Evolutionary conservation across 805 yeast species (phyloP).

Genomic region (Ogataea pignaliae): DNA sequence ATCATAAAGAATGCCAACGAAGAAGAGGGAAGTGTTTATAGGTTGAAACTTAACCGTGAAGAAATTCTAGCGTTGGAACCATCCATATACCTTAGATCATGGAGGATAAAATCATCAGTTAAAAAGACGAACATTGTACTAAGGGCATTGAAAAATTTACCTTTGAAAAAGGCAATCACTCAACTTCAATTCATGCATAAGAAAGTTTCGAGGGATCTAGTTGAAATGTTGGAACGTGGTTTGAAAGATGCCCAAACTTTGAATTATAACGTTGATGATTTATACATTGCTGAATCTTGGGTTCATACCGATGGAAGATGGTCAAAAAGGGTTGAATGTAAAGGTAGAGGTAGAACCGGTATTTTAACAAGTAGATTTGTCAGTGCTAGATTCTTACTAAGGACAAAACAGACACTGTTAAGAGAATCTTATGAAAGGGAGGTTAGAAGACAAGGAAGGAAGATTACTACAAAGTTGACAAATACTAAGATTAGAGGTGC

Average conservation of each 20-base stretch:
- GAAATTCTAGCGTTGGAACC: constrained; percentile 86
- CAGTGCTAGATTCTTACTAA: constrained; percentile 75
- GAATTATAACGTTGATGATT: constrained; percentile 52
- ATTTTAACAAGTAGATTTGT: constrained; percentile 69
- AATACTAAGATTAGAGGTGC: constrained; percentile 44
- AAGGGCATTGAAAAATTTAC: constrained; percentile 68
- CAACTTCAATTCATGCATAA: constrained; percentile 87
- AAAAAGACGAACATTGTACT: constrained; percentile 82
- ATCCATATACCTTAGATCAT: constrained; percentile 74
- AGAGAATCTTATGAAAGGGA: constrained; percentile 58
- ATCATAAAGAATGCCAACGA: constrained; percentile 35
- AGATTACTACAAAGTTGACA: constrained; percentile 37
- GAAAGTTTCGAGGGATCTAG: constrained; percentile 74
- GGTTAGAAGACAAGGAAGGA: constrained; percentile 41
- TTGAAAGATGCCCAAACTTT: constrained; percentile 60
- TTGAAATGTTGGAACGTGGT: constrained; percentile 68
- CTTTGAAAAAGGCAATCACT: constrained; percentile 75
- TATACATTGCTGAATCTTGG: constrained; percentile 83
- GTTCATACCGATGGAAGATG: constrained; percentile 83
- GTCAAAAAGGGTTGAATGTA: constrained; percentile 67
- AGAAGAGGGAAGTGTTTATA: constrained; percentile 14
- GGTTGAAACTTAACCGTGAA: constrained; percentile 50
- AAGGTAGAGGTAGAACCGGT: constrained; percentile 91
- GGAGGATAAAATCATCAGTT: constrained; percentile 79
- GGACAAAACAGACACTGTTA: constrained; percentile 57